Conservation (phyloP, 1,284 basidiomycete species). For the Fomitopsis betulina region DNA sequence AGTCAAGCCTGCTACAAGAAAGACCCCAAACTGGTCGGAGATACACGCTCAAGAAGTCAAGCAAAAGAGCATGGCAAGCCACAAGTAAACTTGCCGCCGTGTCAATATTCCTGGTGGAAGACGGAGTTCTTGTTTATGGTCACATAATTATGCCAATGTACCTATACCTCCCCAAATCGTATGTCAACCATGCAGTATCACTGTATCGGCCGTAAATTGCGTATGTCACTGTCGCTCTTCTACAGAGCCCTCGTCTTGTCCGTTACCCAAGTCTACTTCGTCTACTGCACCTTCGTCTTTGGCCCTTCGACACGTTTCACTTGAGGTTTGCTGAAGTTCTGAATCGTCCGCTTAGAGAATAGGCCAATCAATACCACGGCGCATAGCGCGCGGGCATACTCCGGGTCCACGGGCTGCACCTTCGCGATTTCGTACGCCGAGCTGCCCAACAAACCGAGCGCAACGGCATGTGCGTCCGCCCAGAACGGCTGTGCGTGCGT, state of each 20-base stretch:
- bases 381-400: slow-evolving; percentile 64
- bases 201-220: no score
- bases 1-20: not conserved
- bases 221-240: not conserved
- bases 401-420: slow-evolving; percentile 47
- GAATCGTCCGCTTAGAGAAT: slow-evolving; percentile 53
- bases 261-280: not conserved
- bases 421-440: slow-evolving; percentile 20
- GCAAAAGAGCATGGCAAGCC: not conserved
- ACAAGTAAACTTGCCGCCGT: not conserved
- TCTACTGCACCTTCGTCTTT: slow-evolving; percentile 20
- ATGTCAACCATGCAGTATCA: not conserved
- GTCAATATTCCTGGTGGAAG: not conserved
- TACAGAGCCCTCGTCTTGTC: not conserved
- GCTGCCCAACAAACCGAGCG: slow-evolving; percentile 38
- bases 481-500: slow-evolving; percentile 79
- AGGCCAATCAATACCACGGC: slow-evolving; percentile 52
- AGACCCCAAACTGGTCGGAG: not conserved
- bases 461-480: slow-evolving; percentile 49
- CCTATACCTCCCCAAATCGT: not conserved
- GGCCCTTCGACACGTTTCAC: slow-evolving; percentile 3
- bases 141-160: not conserved
- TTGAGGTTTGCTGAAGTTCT: slow-evolving; percentile 42
- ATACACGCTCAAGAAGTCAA: not conserved
- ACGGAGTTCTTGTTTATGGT: not conserved